Evolutionary conservation across 192 early-diverging fungal genomes (phyloP).

Genomic region (Jimgerdemannia lactiflua): DNA sequence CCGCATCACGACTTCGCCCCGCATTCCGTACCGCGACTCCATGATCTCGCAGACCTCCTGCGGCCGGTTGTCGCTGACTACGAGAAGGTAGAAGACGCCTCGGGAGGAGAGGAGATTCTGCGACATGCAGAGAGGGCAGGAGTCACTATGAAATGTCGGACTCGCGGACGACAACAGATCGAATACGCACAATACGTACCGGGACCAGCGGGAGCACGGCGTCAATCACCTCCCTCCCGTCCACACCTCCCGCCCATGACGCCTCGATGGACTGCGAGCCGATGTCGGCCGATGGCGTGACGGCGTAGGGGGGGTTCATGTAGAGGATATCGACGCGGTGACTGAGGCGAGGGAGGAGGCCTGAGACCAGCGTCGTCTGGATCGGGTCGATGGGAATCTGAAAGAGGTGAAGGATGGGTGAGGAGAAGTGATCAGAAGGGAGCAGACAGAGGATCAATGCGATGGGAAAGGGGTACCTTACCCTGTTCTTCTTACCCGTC

Average conservation of each 20-base stretch:
- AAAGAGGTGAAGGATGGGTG: not conserved
- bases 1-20: slow-evolving; percentile 38
- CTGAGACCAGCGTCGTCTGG: slow-evolving; percentile 56
- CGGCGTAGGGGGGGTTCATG: slow-evolving; percentile 97
- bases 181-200: slow-evolving; percentile 29
- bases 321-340: slow-evolving; percentile 72
- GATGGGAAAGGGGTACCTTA: not conserved
- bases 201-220: slow-evolving; percentile 66
- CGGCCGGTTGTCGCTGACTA: slow-evolving; percentile 85
- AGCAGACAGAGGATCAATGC: no score
- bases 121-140: no score
- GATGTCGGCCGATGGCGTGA: slow-evolving; percentile 80
- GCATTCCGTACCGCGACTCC: slow-evolving; percentile 41
- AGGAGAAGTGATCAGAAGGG: not conserved
- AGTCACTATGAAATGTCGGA: not conserved
- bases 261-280: slow-evolving; percentile 70
- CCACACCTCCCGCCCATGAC: slow-evolving; percentile 92
- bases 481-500: slow-evolving; percentile 57
- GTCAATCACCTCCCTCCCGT: slow-evolving; percentile 88
- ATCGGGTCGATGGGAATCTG: slow-evolving; percentile 62
- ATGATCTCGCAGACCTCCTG: slow-evolving; percentile 71
- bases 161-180: not conserved
- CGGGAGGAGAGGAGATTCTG: slow-evolving; percentile 60
- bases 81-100: slow-evolving; percentile 84
- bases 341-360: slow-evolving; percentile 50